Base-by-base conservation (phyloP, 2,329 filamentous ascomycete species). In the Trichoderma sp. region DNA sequence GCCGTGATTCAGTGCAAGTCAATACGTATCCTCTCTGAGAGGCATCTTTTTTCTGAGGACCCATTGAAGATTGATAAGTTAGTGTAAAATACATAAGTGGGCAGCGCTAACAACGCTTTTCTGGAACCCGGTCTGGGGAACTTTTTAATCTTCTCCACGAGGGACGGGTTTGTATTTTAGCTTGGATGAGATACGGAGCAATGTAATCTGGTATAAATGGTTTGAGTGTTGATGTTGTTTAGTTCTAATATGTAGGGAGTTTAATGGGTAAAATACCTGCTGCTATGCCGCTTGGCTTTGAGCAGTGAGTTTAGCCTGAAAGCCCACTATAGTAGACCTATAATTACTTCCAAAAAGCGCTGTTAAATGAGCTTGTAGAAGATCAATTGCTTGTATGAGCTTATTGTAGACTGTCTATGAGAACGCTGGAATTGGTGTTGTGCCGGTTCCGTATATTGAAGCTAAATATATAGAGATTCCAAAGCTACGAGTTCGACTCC, bases 61-160 rank as follows among this genome's bases (percentile, higher is more conserved):
- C 54, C 54, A 58, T 58, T 30, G 28, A 30, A 63, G 59, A 63
- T 63, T 63, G 43, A 63, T 63, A 52, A 52, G 43, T 52, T 28
- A 13, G 59, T 26, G 16, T 24, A 16, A 5, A 14, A 1, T 34
- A 26, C 26, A 34, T 34, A 34, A 16, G 59, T 28, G 52, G 58
- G 58, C 34, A 37, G 58, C 58, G 58, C 58, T 60, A 60, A n/a
- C 13, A 26, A 5, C n/a, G 16, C 28, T 54, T 30, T 18, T 18
- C 8, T 46, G 34, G 34, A 13, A 11, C 26, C 30, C 24, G 39
- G 58, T 66, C 64, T 66, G 64, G 64, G 54, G 64, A 66, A 66
- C 64, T 66, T 66, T 66, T 66, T 66, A 4, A n/a, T n/a, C n/a
- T 43, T 43, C 39, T 24, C 10, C 16, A 49, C 54, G 64, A 46